Evolutionary conservation across 139 green algal species (phyloP), one percentile per base, ranked within the genome.

Genomic region (Chlorella vulgaris): DNA sequence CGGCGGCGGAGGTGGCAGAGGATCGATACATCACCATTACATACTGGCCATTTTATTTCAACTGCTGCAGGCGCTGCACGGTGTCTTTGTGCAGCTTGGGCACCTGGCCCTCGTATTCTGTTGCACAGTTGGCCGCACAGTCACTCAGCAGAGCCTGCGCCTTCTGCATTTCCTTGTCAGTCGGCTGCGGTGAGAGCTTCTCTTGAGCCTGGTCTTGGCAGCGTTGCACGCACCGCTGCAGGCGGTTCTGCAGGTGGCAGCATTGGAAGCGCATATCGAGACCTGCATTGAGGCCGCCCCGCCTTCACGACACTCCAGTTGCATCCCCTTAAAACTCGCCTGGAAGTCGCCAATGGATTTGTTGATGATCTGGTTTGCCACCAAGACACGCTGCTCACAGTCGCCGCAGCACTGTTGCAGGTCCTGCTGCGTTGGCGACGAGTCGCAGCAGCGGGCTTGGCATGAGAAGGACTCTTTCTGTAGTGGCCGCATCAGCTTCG

Each of bases 51-150:
- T 51, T 38, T 6, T 67, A 75, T 35, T 60, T 43, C 31, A 78
- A 28, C 60, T 86, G 75, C 65, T 82, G 39, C 3, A 88, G 80
- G 28, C 82, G 74, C 26, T 61, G 18, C 7, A 43, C 15, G 24
- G 77, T 69, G 58, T 88, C 80, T 13, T 79, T 62, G 7, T 66
- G n/a, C 0, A 88, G 42, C 74, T 86, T 84, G 19, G 82, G 74
- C n/a, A 70, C 60, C 74, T 80, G 74, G 55, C 39, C 38, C 74
- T 80, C 58, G 33, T 80, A 80, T 38, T 80, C 74, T 58, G 69
- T 38, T 0, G 87, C 87, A 51, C 87, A 91, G 53, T 91, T 70
- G 40, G 87, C 87, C 28, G 74, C 58, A 60, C 87, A 91, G 26
- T 83, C 61, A 28, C 81, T 80, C 62, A 90, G 68, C 18, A 53